phyloP scores from a whole-genome alignment of 2,329 filamentous ascomycete genomes.

The Colletotrichum cuscutae region DNA sequence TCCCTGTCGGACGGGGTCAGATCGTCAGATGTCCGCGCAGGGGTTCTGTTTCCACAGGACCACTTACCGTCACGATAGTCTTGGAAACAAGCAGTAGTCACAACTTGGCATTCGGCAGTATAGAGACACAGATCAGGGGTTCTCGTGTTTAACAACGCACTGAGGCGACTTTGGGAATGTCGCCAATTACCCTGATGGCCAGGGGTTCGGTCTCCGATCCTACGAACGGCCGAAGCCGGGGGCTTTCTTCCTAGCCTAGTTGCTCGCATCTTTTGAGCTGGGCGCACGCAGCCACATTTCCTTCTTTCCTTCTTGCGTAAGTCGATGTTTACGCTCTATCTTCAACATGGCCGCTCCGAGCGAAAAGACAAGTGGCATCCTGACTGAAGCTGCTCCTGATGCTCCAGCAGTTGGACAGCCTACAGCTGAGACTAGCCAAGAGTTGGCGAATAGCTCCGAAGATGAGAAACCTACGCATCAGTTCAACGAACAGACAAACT shows the following conservation, averaged over 20 bases:
- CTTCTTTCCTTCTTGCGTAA: neutral
- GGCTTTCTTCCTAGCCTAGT: neutral
- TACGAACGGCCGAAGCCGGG: constrained; percentile 1
- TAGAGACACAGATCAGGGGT: neutral
- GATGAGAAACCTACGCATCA: constrained; percentile 39
- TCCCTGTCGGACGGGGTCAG: constrained; percentile 18
- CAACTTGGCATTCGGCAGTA: constrained; percentile 11
- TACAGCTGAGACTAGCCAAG: constrained; percentile 24
- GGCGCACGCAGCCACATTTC: neutral
- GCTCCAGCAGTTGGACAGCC: neutral
- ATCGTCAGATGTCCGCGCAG: neutral
- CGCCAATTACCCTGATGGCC: constrained; percentile 4
- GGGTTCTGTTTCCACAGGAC: neutral
- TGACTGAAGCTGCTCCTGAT: neutral
- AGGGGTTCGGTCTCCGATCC: neutral
- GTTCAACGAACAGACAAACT: constrained; percentile 68
- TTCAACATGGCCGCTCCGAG: neutral
- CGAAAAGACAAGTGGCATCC: neutral
- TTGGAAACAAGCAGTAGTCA: neutral
- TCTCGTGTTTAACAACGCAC: neutral
- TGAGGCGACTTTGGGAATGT: neutral
- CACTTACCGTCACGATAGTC: constrained; percentile 1
- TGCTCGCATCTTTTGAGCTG: neutral
- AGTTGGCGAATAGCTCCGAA: constrained; percentile 33
- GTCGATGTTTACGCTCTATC: neutral